Evolutionary conservation across 768 basidiomycete species (phyloP).

Genomic region (Dictyophora rubrovolvata): DNA sequence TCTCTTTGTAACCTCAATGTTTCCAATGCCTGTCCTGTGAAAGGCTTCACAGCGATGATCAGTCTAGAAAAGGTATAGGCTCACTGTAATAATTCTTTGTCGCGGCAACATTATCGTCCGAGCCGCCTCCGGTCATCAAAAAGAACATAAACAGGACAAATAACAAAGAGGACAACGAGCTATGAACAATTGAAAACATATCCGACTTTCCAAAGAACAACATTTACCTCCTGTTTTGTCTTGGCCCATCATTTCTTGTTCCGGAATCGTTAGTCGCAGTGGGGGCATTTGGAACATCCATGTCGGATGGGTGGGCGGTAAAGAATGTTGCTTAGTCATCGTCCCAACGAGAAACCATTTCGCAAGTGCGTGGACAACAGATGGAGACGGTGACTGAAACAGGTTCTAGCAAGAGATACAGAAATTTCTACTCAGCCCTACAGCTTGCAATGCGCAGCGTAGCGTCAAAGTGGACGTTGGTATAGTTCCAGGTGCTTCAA

Average conservation of each 20-base stretch:
- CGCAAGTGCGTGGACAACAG: neutral
- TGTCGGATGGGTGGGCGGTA: neutral
- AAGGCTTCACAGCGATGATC: slow-evolving; percentile 45
- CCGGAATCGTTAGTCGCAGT: slow-evolving; percentile 17
- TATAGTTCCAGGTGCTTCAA: slow-evolving; percentile 4
- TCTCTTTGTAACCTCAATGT: slow-evolving; percentile 47
- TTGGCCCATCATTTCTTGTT: slow-evolving; percentile 14
- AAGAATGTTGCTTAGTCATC: slow-evolving; percentile 4
- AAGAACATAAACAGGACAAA: slow-evolving; percentile 68
- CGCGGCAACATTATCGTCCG: slow-evolving; percentile 26
- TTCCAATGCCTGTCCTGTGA: slow-evolving; percentile 52
- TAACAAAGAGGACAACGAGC: slow-evolving; percentile 62
- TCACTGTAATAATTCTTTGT: slow-evolving; percentile 5
- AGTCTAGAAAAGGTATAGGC: neutral
- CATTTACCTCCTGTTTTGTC: slow-evolving; percentile 1
- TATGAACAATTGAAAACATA: slow-evolving; percentile 31
- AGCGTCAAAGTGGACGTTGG: slow-evolving; percentile 51
- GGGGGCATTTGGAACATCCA: slow-evolving; percentile 7
- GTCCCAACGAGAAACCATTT: neutral
- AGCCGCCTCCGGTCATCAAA: slow-evolving; percentile 67
- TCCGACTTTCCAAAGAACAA: neutral
- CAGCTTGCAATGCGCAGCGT: slow-evolving; percentile 46
- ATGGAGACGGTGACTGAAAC: slow-evolving; percentile 6
- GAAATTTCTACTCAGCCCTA: slow-evolving; percentile 44
- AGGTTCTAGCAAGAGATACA: slow-evolving; percentile 41